Percentiles rank a stretch among this genome's conserved stretches.
These are phyloP conservation scores for Staphylotrichum tortipilum DNA, from an alignment of 495 filamentous ascomycete genomes.

Conservation along the genomic window DNA sequence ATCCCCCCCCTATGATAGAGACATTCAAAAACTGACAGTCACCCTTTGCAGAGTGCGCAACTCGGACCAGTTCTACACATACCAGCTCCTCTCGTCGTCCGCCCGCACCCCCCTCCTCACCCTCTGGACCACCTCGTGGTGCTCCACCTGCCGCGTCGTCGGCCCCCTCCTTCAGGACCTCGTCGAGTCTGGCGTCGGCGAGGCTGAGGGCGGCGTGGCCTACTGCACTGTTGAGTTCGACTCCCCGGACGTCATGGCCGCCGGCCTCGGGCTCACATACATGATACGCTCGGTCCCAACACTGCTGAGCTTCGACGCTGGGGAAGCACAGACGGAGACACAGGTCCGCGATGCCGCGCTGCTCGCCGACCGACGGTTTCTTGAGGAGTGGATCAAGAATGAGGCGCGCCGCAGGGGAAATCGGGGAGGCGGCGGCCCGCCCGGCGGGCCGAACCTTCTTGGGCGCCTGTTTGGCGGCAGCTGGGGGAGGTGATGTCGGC, in stretches of 20 bases:
- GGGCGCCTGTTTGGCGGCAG: conserved; percentile 33
- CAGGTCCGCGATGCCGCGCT: conserved; percentile 45
- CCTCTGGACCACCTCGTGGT: conserved; percentile 62
- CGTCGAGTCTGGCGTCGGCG: conserved; percentile 49
- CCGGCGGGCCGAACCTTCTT: conserved; percentile 12
- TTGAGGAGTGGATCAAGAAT: conserved; percentile 52
- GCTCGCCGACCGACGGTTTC: conserved; percentile 44
- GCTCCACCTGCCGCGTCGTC: conserved; percentile 48
- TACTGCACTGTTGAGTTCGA: conserved; percentile 59
- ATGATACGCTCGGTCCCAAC: conserved; percentile 59
- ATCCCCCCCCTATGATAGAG: not conserved
- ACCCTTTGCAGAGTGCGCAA: conserved; percentile 41
- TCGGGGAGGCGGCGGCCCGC: conserved; percentile 35
- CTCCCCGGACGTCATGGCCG: conserved; percentile 45
- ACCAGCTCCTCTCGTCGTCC: conserved; percentile 51
- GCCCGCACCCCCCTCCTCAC: conserved; percentile 53
- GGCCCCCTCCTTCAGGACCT: conserved; percentile 45
- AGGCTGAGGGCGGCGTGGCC: conserved; percentile 50
- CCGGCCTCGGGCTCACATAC: conserved; percentile 46
- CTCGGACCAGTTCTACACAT: conserved; percentile 51
- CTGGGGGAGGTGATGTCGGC: conserved; percentile 18
- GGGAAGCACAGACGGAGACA: conserved; percentile 47
- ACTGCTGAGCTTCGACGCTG: conserved; percentile 56
- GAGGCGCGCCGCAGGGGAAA: conserved; percentile 45
- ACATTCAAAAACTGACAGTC: not conserved